Base-by-base conservation (phyloP, 129 eudicot species). In the Dittrichia graveolens region DNA sequence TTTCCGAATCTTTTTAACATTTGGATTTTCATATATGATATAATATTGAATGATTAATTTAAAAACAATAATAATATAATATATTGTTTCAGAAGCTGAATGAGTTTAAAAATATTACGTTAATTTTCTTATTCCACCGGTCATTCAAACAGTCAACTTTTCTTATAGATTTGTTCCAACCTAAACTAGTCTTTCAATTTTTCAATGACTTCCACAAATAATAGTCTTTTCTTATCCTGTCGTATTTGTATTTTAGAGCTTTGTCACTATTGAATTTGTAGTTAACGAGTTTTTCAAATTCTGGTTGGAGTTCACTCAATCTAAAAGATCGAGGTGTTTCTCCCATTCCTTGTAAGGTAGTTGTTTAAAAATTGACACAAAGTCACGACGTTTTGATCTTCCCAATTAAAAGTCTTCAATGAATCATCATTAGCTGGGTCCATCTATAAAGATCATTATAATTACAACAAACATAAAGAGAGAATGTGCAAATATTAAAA, bases 171-270 rank as follows among this genome's bases (percentile, higher is more conserved):
- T 48, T 52, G 41, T 69, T 40, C 74, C 74, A 69, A 39, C 52
- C 49, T 5, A 69, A 40, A 10, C 52, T 16, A 2, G 9, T 40
- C 41, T 52, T 38, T 4, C 41, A 6, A 3, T 37, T 40, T 18
- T 53, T 69, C 2, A 69, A 54, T 1, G n/a, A 69, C 52, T 54
- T 69, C 74, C 74, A 69, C 8, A 69, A 41, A 16, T 39, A 15
- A 24, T 69, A 69, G 8, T 41, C 45, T 53, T 11, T 3, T 38
- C 49, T 18, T 63, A 69, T 69, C 3, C 15, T 38, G 15, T 53
- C 45, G 52, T 68, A 52, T n/a, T 68, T 50, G 74, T 56, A 50
- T n/a, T 56, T 68, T 68, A 68, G 52, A 14, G 44, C 74, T 12
- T 57, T 68, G 0, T 38, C 7, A 31, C 61, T 68, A 2, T 50